Base-by-base conservation (phyloP, 352 stramenopile genomes). In the Globisporangium paddicum region DNA sequence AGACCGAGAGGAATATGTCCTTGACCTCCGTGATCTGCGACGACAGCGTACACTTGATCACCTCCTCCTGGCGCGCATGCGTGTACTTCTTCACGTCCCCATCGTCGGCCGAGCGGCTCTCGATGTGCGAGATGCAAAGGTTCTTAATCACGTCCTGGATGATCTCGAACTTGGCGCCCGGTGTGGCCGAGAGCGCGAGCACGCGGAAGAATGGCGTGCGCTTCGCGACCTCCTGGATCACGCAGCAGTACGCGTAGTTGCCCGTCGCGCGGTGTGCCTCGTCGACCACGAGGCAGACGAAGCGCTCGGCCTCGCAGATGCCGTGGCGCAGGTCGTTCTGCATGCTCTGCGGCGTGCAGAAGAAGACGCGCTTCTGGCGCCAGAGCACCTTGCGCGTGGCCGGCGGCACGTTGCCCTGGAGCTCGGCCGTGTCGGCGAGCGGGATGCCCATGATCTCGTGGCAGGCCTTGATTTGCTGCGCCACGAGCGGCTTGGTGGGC, bases 311-410 rank as follows among this genome's bases (percentile, higher is more conserved):
- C 48, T 76, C 62, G 42, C 86, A 96, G 7, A 94, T 75, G 5
- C 80, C 77, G 21, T 80, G 69, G 37, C 95, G 71, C 37, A 99
- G 72, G 68, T 99, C 97, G 58, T 99, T 99, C 58, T 97, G 76
- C 47, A 99, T 77, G 38, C 93, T 99, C 73, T 99, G 97, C 5
- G 98, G 97, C 23, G 98, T 99, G 66, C 96, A 99, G 64, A 98
- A 99, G 72, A 99, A 99, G 26, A 99, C 91, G 10, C 95, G 89
- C 57, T 95, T 95, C 23, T 87, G 76, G 18, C 75, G 66, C 97
- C 97, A 99, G 1, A 98, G 74, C 48, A 83, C 60, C 18, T 82
- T 74, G 10, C 97, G 82, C 42, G 68, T 77, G 10, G 72, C 44
- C 14, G 82, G 79, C 25, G 82, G 71, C 9, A 96, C 79, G 40